These are phyloP conservation scores for Arthrobotrys entomopaga DNA, from an alignment of 2,329 filamentous ascomycete genomes.

Conservation along the genomic window DNA sequence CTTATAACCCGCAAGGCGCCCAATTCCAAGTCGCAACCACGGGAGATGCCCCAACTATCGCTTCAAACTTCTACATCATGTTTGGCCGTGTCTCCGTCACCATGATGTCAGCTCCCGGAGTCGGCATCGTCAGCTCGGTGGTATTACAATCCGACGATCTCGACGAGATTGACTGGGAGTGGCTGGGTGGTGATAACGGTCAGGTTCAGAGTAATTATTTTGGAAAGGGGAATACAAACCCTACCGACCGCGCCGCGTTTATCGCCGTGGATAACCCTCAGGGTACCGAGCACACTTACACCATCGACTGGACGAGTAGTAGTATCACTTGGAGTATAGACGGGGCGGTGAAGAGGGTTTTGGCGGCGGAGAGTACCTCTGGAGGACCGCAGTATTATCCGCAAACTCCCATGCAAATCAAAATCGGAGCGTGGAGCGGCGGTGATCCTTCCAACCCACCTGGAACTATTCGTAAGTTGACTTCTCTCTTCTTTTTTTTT, in stretches of 20 bases:
- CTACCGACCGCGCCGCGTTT: constrained; percentile 88
- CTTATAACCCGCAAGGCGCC: constrained; percentile 80
- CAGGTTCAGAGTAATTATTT: constrained; percentile 98
- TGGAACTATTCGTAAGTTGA: constrained; percentile 75
- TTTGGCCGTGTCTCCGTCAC: constrained; percentile 89
- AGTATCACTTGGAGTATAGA: constrained; percentile 89
- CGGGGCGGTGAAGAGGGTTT: constrained; percentile 78
- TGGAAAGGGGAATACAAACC: constrained; percentile 84
- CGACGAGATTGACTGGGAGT: constrained; percentile 98
- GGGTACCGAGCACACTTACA: constrained; percentile 81
- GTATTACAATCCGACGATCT: constrained; percentile 90
- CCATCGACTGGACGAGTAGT: constrained; percentile 86
- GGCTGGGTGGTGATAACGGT: constrained; percentile 79
- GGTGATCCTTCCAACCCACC: constrained; percentile 81
- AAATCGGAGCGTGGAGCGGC: constrained; percentile 90
- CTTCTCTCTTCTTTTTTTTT: constrained; percentile 7
- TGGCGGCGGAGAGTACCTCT: constrained; percentile 72
- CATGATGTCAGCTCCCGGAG: constrained; percentile 85
- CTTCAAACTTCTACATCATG: constrained; percentile 98
- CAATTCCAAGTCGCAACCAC: constrained; percentile 80
- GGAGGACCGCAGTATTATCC: constrained; percentile 70
- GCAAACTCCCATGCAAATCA: constrained; percentile 94
- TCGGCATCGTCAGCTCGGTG: constrained; percentile 90
- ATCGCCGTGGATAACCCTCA: constrained; percentile 77
- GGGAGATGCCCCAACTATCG: constrained; percentile 86